A percentile compares a stretch with the other conserved stretches of the same genome.
phyloP scores from a whole-genome alignment of 805 yeast species.

The Sugiyamaella boreocaroliniensis region DNA sequence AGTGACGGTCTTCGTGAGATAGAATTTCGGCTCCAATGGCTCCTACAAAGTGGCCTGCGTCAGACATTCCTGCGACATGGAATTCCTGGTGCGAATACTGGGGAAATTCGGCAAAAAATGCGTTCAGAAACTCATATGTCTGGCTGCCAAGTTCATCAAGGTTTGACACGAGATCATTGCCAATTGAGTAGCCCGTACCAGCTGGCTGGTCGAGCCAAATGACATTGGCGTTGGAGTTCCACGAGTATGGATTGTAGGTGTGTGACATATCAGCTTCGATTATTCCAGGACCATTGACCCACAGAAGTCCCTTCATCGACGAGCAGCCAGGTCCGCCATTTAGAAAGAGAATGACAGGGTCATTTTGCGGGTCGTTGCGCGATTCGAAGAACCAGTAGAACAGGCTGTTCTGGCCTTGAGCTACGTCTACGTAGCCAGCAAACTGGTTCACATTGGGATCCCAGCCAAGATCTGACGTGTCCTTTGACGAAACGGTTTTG shows the following conservation, averaged over 20 bases:
- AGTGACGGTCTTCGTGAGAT: slow-evolving; percentile 41
- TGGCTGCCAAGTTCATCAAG: slow-evolving; percentile 82
- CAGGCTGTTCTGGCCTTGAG: slow-evolving; percentile 49
- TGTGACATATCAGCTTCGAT: slow-evolving; percentile 61
- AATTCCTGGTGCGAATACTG: slow-evolving; percentile 51
- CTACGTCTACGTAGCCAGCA: slow-evolving; percentile 76
- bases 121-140: slow-evolving; percentile 73
- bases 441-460: slow-evolving; percentile 51
- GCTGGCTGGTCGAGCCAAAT: slow-evolving; percentile 92
- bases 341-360: slow-evolving; percentile 85
- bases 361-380: slow-evolving; percentile 77
- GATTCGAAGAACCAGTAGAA: slow-evolving; percentile 85
- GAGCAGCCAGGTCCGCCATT: slow-evolving; percentile 98
- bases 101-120: slow-evolving; percentile 81
- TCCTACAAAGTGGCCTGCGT: slow-evolving; percentile 92
- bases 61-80: slow-evolving; percentile 90
- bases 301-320: slow-evolving; percentile 79
- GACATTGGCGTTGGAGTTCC: slow-evolving; percentile 88
- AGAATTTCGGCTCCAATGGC: slow-evolving; percentile 54
- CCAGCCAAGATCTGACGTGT: slow-evolving; percentile 8
- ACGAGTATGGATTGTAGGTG: slow-evolving; percentile 73
- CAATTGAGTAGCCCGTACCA: slow-evolving; percentile 89
- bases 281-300: slow-evolving; percentile 86
- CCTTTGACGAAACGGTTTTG: background rate
- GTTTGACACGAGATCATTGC: slow-evolving; percentile 47